Evolutionary conservation across 345 rosid genomes (phyloP), one percentile per base, ranked within the genome.

Genomic region (Ailanthus altissimus): DNA sequence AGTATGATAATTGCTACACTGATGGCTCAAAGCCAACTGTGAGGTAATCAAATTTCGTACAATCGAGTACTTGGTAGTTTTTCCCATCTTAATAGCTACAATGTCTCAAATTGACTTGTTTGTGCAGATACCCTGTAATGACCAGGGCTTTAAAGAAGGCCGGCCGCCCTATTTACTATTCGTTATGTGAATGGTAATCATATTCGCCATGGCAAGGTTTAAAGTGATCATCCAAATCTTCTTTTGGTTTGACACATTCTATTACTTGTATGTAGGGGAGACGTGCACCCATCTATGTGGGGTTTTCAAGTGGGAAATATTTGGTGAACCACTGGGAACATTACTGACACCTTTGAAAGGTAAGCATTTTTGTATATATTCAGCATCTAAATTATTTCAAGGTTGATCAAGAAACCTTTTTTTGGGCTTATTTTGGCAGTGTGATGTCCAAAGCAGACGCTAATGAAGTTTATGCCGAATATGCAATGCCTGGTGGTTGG

Each of bases 401-500:
- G 12, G 4, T 70, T 8, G 14, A 28, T 70, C 6, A 20, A 53
- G 9, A 9, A 18, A 8, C 14, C 16, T 32, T 7, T 13, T 12
- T 21, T 56, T 51, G 53, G 20, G 16, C 2, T 21, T 68, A 36
- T 4, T 69, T 49, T 79, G 50, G 84, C 90, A 95, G 97, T 82
- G 84, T 93, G 95, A 76, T 86, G 26, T 62, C 91, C 43, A 79
- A 81, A 74, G 95, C 93, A 20, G 98, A 91, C 59, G 75, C 83
- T 73, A 94, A 94, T 45, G 95, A 93, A 73, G 50, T 83, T 62
- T 91, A 90, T 56, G 98, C 98, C 12, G 86, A 85, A 8, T 86
- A 80, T 80, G 98, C 98, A 47, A 88, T 94, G 78, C 98, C 97
- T 75, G 98, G 98, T 36, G 94, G 95, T 80, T 93, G 98, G 98